These are phyloP conservation scores for Colletotrichum costaricense DNA, from an alignment of 2,329 filamentous ascomycete genomes.

Conservation along the genomic window DNA sequence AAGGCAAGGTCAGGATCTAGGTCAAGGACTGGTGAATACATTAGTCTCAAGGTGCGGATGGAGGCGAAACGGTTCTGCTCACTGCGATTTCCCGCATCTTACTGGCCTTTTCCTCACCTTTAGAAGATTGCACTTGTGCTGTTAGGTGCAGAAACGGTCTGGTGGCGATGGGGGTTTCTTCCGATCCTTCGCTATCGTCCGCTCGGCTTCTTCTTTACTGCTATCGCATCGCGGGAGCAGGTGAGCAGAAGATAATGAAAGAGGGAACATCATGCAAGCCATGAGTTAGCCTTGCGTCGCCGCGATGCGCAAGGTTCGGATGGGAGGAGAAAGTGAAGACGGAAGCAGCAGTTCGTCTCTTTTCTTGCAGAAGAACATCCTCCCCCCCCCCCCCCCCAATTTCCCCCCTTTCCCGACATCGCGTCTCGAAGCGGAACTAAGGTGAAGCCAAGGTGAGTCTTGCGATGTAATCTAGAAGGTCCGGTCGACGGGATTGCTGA, in stretches of 20 bases:
- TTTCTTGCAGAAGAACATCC: not conserved
- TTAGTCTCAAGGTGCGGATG: not conserved
- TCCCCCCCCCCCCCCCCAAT: not conserved
- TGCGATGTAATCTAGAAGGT: not conserved
- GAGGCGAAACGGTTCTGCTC: not conserved
- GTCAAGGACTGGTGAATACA: not conserved
- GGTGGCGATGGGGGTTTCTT: not conserved
- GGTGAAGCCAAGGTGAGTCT: slow-evolving; percentile 15
- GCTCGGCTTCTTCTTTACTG: not conserved
- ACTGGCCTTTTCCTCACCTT: not conserved
- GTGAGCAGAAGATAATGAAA: not conserved
- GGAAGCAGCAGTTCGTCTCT: slow-evolving; percentile 2
- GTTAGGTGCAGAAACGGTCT: not conserved
- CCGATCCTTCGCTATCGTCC: not conserved
- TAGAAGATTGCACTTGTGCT: not conserved
- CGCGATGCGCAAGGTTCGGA: not conserved
- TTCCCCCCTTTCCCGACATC: not conserved
- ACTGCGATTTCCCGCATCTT: no score
- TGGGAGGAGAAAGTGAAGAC: not conserved
- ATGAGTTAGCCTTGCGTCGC: not conserved
- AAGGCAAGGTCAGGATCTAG: not conserved
- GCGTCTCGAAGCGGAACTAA: slow-evolving; percentile 1
- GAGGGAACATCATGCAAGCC: not conserved
- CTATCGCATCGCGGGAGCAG: not conserved
- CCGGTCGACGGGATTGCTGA: not conserved